Conservation (phyloP, 192 early-diverging fungal species). For the Umbelopsis sp. region DNA sequence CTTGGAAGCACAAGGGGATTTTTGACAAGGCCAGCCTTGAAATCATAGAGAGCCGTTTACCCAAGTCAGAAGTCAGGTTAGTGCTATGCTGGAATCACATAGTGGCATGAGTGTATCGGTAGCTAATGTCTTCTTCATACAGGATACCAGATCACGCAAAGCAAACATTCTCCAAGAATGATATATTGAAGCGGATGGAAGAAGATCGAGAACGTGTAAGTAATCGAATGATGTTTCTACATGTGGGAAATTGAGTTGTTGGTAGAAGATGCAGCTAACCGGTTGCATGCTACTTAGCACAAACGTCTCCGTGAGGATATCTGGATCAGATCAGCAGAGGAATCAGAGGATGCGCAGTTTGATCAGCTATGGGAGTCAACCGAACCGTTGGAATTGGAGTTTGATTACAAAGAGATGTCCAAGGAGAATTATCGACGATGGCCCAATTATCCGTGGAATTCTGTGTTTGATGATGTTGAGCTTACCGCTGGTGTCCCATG, state of each 20-base stretch:
- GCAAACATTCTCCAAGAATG: conserved; percentile 42
- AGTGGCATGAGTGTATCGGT: neutral
- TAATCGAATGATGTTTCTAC: no score
- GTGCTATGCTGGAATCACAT: no score
- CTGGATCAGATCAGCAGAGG: conserved; percentile 52
- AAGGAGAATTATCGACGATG: conserved; percentile 6
- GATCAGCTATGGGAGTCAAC: conserved; percentile 47
- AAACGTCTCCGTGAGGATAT: conserved; percentile 59
- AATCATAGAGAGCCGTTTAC: conserved; percentile 40
- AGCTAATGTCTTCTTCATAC: neutral
- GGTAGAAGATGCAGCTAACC: no score
- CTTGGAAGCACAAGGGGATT: conserved; percentile 38
- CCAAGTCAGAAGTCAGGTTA: conserved; percentile 44
- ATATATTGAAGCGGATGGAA: conserved; percentile 60
- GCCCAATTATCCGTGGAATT: neutral
- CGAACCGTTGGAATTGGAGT: conserved; percentile 44
- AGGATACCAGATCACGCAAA: conserved; percentile 15
- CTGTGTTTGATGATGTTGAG: conserved; percentile 1
- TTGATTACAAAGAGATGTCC: conserved; percentile 41
- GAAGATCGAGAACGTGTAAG: conserved; percentile 59
- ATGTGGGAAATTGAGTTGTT: neutral
- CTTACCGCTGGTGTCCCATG: neutral
- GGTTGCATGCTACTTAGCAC: no score
- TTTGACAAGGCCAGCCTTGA: conserved; percentile 39
- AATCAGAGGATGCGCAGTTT: conserved; percentile 45